Percentiles rank a stretch among this genome's conserved stretches.
Conservation (phyloP, 1,284 basidiomycete species). For the Tilletia indica region DNA sequence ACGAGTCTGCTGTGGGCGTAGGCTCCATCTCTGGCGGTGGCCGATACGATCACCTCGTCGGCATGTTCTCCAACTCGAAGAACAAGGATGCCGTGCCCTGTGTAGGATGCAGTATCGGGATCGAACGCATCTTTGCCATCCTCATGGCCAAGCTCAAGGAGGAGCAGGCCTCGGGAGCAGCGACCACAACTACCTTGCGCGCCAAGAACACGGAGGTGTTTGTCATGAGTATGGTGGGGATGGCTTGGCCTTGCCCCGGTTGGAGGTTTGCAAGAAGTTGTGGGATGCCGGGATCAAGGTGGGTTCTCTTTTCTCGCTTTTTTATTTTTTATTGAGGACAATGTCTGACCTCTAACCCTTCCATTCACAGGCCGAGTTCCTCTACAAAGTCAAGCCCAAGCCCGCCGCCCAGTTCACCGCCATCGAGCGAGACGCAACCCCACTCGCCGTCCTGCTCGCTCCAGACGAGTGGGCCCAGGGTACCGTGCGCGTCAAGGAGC, state of each 20-base stretch:
- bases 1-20: constrained; percentile 89
- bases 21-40: constrained; percentile 97
- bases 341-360: too few species aligned
- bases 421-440: constrained; percentile 86
- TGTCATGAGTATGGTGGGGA: constrained; percentile 81
- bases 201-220: constrained; percentile 92
- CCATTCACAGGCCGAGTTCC: constrained; percentile 74
- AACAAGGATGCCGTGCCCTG: constrained; percentile 78
- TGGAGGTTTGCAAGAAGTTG: constrained; percentile 76
- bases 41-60: constrained; percentile 94
- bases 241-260: constrained; percentile 80
- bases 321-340: not conserved
- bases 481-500: constrained; percentile 82
- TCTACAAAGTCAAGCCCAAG: constrained; percentile 81
- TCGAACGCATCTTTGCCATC: constrained; percentile 93
- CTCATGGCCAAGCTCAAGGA: constrained; percentile 81
- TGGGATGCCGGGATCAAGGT: constrained; percentile 88
- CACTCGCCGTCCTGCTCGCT: constrained; percentile 86
- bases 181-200: constrained; percentile 60
- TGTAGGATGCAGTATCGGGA: constrained; percentile 87
- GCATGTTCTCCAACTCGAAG: constrained; percentile 77
- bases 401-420: constrained; percentile 75
- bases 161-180: constrained; percentile 59
- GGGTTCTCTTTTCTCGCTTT: constrained; percentile 10
- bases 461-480: constrained; percentile 74